Percentiles rank a stretch among this genome's conserved stretches.
Evolutionary conservation across 257 asterid species (phyloP).

Genomic region (Lavandula angustifolia): DNA sequence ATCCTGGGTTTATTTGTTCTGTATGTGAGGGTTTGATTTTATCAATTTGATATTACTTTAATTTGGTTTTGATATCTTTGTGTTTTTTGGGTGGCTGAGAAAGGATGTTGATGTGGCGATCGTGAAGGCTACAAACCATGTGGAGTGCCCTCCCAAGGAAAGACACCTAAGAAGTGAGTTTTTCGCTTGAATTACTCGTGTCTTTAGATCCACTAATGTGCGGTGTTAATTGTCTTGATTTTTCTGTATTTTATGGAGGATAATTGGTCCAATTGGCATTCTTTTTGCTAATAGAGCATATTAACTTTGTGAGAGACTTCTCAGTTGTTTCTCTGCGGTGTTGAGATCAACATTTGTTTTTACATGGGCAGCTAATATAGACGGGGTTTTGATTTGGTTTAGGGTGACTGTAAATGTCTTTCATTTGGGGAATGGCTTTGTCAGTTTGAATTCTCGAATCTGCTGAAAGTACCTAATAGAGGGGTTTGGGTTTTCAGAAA

Average conservation of each 20-base stretch:
- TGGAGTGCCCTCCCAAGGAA: conserved; percentile 95
- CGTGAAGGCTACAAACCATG: conserved; percentile 99
- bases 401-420: not conserved
- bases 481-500: conserved; percentile 20
- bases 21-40: conserved; percentile 23
- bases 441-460: conserved; percentile 7
- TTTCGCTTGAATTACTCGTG: conserved; percentile 24
- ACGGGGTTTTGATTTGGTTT: conserved; percentile 10
- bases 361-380: not conserved
- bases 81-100: conserved; percentile 38
- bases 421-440: not conserved
- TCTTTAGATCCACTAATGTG: conserved; percentile 39
- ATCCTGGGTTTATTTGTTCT: conserved; percentile 25
- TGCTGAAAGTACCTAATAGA: conserved; percentile 7
- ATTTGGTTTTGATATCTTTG: conserved; percentile 17
- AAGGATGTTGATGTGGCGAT: conserved; percentile 99
- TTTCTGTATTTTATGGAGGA: conserved; percentile 27
- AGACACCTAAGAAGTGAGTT: conserved; percentile 90
- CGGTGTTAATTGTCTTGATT: conserved; percentile 9
- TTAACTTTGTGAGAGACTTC: not conserved
- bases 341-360: not conserved
- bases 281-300: conserved; percentile 10
- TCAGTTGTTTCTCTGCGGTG: not conserved
- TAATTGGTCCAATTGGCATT: not conserved
- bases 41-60: not conserved